Evolutionary conservation across 805 yeast species (phyloP).

Genomic region (Candida schatavii): DNA sequence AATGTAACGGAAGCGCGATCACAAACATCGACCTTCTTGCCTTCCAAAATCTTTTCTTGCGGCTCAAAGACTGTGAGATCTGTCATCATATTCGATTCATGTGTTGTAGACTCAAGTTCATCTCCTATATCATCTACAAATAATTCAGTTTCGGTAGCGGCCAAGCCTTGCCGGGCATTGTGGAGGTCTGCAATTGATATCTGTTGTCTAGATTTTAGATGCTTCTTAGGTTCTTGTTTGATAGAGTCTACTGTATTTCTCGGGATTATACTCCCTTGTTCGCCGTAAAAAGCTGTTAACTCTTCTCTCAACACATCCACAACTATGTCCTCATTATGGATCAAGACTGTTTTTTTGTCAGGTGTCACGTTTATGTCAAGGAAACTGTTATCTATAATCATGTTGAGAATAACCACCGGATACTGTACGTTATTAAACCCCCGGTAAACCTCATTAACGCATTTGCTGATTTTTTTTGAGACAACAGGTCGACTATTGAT

Average conservation of each 20-base stretch:
- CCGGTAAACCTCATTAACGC: slow-evolving; percentile 72
- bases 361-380: slow-evolving; percentile 92
- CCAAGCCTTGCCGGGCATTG: not conserved
- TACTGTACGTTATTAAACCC: slow-evolving; percentile 67
- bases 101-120: not conserved
- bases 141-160: slow-evolving; percentile 2
- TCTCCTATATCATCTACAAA: slow-evolving; percentile 1
- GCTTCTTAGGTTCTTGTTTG: no score
- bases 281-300: slow-evolving; percentile 47
- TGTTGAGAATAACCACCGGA: slow-evolving; percentile 67
- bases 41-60: no score
- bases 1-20: no score
- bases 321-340: slow-evolving; percentile 64
- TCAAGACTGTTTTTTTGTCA: slow-evolving; percentile 71
- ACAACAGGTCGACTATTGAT: slow-evolving; percentile 76
- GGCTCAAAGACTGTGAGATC: no score
- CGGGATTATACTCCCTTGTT: slow-evolving; percentile 36
- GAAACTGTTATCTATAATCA: slow-evolving; percentile 48
- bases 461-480: slow-evolving; percentile 51
- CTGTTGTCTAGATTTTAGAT: no score
- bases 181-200: no score
- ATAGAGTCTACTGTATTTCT: no score
- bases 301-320: slow-evolving; percentile 53
- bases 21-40: no score
- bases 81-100: not conserved